Evolutionary conservation across 2,329 filamentous ascomycete species (phyloP).

Genomic region (Orbilia javanica): DNA sequence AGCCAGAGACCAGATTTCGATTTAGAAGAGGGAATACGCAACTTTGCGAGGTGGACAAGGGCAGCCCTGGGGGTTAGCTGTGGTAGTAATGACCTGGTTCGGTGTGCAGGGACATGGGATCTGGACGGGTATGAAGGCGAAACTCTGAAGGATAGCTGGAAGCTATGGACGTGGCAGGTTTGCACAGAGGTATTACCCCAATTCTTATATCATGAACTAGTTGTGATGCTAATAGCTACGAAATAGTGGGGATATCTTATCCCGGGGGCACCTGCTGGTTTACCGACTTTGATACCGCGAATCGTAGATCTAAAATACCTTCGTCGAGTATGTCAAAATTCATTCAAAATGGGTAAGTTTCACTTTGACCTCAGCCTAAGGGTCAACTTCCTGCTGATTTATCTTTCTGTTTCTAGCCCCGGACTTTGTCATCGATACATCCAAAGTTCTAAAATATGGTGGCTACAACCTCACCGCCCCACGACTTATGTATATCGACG

Average conservation of each 20-base stretch:
- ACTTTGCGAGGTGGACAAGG: conserved; percentile 49
- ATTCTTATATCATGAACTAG: not conserved
- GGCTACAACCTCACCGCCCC: conserved; percentile 79
- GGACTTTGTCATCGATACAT: conserved; percentile 73
- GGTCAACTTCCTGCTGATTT: conserved; percentile 65
- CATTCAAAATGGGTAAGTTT: conserved; percentile 78
- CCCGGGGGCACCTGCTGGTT: conserved; percentile 65
- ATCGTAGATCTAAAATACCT: conserved; percentile 62
- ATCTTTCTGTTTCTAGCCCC: conserved; percentile 82
- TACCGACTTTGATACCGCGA: conserved; percentile 68
- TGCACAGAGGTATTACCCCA: conserved; percentile 48
- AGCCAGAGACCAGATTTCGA: conserved; percentile 1
- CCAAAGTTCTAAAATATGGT: conserved; percentile 80
- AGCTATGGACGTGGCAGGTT: conserved; percentile 51
- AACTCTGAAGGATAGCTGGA: conserved; percentile 34
- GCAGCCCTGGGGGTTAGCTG: conserved; percentile 18
- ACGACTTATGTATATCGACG: conserved; percentile 81
- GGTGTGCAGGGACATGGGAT: conserved; percentile 26
- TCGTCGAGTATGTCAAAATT: conserved; percentile 76
- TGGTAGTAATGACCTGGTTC: conserved; percentile 8
- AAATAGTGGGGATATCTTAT: conserved; percentile 61
- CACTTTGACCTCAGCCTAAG: not conserved
- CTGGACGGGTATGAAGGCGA: not conserved
- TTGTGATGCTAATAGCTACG: conserved; percentile 7
- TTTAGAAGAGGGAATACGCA: conserved; percentile 34